Evolutionary conservation across 495 filamentous ascomycete genomes (phyloP).

Genomic region (Aspergillus ellipticus): DNA sequence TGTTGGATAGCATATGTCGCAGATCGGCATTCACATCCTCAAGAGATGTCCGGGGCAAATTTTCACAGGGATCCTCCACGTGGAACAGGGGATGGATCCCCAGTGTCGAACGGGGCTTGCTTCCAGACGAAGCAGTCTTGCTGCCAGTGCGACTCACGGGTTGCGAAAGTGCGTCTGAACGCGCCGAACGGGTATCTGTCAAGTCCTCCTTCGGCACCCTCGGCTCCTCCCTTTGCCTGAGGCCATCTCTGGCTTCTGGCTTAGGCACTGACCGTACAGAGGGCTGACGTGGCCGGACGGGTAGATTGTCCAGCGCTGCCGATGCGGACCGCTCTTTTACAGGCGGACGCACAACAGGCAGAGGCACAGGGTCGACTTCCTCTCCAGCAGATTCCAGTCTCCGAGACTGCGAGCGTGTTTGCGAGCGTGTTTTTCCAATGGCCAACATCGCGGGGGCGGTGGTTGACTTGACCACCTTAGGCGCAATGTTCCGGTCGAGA

Average conservation of each 20-base stretch:
- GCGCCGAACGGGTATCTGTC: slow-evolving; percentile 7
- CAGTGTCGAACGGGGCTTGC: slow-evolving; percentile 37
- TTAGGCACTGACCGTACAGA: slow-evolving; percentile 10
- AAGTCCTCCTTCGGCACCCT: slow-evolving; percentile 6
- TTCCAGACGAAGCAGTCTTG: slow-evolving; percentile 25
- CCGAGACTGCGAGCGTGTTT: slow-evolving; percentile 46
- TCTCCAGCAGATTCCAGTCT: slow-evolving; percentile 34
- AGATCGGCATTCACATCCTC: slow-evolving; percentile 40
- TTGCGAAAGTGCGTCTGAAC: slow-evolving; percentile 17
- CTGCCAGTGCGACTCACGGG: slow-evolving; percentile 27
- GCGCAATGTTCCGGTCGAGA: slow-evolving; percentile 25
- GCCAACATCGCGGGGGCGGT: slow-evolving; percentile 34
- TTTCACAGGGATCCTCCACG: slow-evolving; percentile 32
- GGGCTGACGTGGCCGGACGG: slow-evolving; percentile 7
- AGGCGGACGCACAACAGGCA: not conserved
- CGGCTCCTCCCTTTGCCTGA: slow-evolving; percentile 1
- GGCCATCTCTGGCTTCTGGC: slow-evolving; percentile 1
- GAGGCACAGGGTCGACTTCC: slow-evolving; percentile 11
- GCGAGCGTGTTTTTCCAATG: slow-evolving; percentile 45
- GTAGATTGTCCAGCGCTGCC: slow-evolving; percentile 19
- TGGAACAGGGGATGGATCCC: slow-evolving; percentile 40
- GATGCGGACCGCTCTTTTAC: slow-evolving; percentile 25
- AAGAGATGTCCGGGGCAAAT: slow-evolving; percentile 36
- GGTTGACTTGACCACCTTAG: slow-evolving; percentile 27
- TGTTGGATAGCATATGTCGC: slow-evolving; percentile 40